Evolutionary conservation across 1,284 basidiomycete species (phyloP).

Genomic region (Chondrostereum purpureum): DNA sequence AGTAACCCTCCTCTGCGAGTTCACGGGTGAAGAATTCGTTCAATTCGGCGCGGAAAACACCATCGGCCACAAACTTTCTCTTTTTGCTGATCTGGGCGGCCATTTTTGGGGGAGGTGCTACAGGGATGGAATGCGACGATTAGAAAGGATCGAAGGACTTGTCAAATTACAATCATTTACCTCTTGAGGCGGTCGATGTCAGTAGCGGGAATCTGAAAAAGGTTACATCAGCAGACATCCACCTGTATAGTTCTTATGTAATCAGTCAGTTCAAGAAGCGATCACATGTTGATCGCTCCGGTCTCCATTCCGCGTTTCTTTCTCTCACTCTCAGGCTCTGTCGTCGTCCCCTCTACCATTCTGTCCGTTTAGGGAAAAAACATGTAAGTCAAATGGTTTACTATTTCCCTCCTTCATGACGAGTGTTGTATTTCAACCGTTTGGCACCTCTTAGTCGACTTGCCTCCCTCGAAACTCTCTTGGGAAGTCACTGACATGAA

Average conservation of each 20-base stretch:
- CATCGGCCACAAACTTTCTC: slow-evolving; percentile 97
- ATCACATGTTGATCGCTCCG: no score
- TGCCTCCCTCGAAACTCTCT: slow-evolving; percentile 39
- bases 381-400: slow-evolving; percentile 6
- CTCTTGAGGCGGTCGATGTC: slow-evolving; percentile 1
- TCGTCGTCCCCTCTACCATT: no score
- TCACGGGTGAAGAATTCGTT: slow-evolving; percentile 99
- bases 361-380: no score
- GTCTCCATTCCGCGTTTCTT: no score
- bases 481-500: slow-evolving; percentile 69
- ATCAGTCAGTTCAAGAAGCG: no score
- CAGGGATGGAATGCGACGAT: not conserved
- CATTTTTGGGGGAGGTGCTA: slow-evolving; percentile 41
- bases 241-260: not conserved
- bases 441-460: slow-evolving; percentile 88
- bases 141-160: no score
- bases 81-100: slow-evolving; percentile 89
- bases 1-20: slow-evolving; percentile 99
- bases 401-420: slow-evolving; percentile 38
- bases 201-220: not conserved
- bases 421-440: slow-evolving; percentile 74
- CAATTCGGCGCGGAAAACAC: slow-evolving; percentile 97
- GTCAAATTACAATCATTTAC: slow-evolving; percentile 11
- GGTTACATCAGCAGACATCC: not conserved
- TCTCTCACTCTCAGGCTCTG: no score